Percentiles rank a stretch among this genome's conserved stretches.
phyloP scores from a whole-genome alignment of 305 asterid genomes.

The Rubia tinctorum region DNA sequence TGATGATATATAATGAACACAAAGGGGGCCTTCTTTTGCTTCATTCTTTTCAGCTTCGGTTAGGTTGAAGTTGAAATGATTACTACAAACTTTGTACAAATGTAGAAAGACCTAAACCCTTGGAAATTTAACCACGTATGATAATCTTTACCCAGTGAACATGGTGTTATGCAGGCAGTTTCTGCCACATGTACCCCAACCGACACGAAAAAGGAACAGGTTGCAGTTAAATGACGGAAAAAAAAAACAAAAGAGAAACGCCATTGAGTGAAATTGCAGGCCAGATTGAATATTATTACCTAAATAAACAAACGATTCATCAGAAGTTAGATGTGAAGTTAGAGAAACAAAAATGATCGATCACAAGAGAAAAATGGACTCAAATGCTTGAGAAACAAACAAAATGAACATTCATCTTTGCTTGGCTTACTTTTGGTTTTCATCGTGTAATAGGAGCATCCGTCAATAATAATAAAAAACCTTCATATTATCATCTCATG shows the following conservation, averaged over 20 bases:
- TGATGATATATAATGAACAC: constrained; percentile 3
- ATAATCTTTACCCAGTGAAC: background rate
- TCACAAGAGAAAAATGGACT: too few species aligned
- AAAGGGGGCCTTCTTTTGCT: background rate
- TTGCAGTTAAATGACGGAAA: background rate
- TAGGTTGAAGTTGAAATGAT: background rate
- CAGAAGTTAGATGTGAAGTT: too few species aligned
- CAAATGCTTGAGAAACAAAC: too few species aligned
- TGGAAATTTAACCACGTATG: background rate
- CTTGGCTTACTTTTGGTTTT: too few species aligned
- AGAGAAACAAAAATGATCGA: too few species aligned
- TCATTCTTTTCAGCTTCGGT: background rate
- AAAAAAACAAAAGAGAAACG: too few species aligned
- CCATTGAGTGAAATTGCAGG: background rate
- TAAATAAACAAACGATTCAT: background rate
- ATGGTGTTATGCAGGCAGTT: background rate
- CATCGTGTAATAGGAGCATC: too few species aligned
- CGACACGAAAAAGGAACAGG: background rate
- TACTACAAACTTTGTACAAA: background rate
- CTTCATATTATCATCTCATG: too few species aligned
- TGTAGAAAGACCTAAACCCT: background rate
- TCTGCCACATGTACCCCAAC: background rate
- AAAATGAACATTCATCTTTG: too few species aligned
- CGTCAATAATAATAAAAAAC: too few species aligned
- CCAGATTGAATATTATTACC: background rate